A percentile compares a stretch with the other conserved stretches of the same genome.
phyloP scores from a whole-genome alignment of 148 eudicot genomes.

The Camellia japonica region DNA sequence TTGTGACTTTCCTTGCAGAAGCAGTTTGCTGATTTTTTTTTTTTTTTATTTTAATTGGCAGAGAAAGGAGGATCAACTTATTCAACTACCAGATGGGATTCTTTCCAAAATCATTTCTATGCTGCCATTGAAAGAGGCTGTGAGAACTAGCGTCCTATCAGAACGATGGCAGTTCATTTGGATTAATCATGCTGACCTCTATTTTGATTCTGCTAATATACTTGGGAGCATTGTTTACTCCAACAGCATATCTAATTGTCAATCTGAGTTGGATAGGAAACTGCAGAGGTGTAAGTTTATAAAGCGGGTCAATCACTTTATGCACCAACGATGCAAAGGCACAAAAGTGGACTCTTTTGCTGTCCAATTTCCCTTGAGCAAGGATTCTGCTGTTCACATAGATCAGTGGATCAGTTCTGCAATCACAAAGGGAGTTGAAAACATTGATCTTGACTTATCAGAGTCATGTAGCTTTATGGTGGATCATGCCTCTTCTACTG shows the following conservation, averaged over 20 bases:
- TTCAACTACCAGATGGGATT: slow-evolving; percentile 26
- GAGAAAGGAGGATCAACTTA: slow-evolving; percentile 18
- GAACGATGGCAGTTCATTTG: slow-evolving; percentile 23
- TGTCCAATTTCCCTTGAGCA: slow-evolving; percentile 16
- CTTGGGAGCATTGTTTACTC: slow-evolving; percentile 15
- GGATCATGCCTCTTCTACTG: background rate
- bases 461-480: background rate
- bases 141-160: slow-evolving; percentile 26
- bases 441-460: slow-evolving; percentile 23
- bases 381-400: slow-evolving; percentile 16
- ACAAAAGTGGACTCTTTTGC: slow-evolving; percentile 23
- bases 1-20: background rate
- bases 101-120: slow-evolving; percentile 21
- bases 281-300: slow-evolving; percentile 13
- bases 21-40: background rate
- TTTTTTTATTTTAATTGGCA: slow-evolving; percentile 1
- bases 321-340: slow-evolving; percentile 21
- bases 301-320: slow-evolving; percentile 18
- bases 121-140: slow-evolving; percentile 28
- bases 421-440: slow-evolving; percentile 21
- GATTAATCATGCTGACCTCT: slow-evolving; percentile 19
- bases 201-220: slow-evolving; percentile 12
- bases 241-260: background rate
- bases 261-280: background rate
- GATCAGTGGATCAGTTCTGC: slow-evolving; percentile 23